Conservation (phyloP, 129 eudicot genomes). For the Tanacetum coccineum region DNA sequence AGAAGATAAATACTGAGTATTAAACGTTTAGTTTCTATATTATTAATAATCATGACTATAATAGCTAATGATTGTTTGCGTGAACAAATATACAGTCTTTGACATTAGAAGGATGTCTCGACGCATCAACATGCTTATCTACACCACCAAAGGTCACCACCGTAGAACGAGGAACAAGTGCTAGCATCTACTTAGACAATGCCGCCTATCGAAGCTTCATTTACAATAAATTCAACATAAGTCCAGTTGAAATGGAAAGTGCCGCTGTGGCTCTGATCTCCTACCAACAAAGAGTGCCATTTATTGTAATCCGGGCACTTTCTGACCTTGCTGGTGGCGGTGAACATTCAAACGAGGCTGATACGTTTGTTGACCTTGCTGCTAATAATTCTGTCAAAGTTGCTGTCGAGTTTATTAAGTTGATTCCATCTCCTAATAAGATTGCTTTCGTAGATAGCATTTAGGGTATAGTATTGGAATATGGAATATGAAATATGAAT, state of each 20-base stretch:
- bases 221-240: constrained; percentile 32
- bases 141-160: constrained; percentile 33
- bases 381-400: constrained; percentile 21
- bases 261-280: constrained; percentile 56
- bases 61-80: background rate
- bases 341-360: constrained; percentile 27
- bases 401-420: constrained; percentile 28
- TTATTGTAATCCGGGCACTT: constrained; percentile 42
- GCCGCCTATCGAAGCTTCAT: constrained; percentile 46
- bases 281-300: constrained; percentile 44
- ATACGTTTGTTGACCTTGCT: constrained; percentile 13
- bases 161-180: constrained; percentile 41
- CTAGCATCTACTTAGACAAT: constrained; percentile 45
- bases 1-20: too few relatives aligned
- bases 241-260: constrained; percentile 54
- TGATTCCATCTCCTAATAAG: constrained; percentile 3
- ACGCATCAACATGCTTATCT: constrained; percentile 35
- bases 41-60: too few relatives aligned
- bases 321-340: constrained; percentile 47
- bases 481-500: background rate
- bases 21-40: too few relatives aligned
- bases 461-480: background rate
- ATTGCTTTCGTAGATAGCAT: background rate
- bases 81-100: constrained; percentile 14
- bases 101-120: constrained; percentile 30